Evolutionary conservation across 768 basidiomycete genomes (phyloP).

Genomic region (Galerina marginata): DNA sequence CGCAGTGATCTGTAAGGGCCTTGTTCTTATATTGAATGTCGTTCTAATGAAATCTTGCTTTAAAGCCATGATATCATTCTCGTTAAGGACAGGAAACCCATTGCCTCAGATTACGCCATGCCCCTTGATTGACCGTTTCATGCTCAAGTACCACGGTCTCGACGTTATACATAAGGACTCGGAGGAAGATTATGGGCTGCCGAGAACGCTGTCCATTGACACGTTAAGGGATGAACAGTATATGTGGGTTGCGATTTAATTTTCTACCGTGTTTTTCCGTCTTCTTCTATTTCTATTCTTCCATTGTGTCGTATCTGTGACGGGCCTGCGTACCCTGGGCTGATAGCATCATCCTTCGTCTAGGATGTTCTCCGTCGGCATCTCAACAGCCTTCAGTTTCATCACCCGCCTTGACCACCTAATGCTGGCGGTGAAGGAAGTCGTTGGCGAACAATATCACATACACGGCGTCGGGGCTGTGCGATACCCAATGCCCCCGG

Average conservation of each 20-base stretch:
- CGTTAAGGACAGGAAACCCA: constrained; percentile 73
- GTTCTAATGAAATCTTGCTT: background rate
- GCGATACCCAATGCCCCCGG: background rate
- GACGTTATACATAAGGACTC: constrained; percentile 73
- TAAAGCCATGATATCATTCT: constrained; percentile 76
- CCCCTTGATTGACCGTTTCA: constrained; percentile 59
- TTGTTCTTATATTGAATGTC: background rate
- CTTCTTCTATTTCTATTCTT: too few relatives aligned
- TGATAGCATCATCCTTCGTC: background rate
- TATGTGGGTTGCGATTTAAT: constrained; percentile 51
- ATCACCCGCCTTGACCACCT: constrained; percentile 76
- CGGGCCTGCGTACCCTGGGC: background rate
- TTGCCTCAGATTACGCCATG: constrained; percentile 89
- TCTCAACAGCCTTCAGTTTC: constrained; percentile 70
- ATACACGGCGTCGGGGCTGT: constrained; percentile 66
- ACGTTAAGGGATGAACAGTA: constrained; percentile 82
- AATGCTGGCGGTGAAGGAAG: constrained; percentile 83
- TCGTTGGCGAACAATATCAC: constrained; percentile 88
- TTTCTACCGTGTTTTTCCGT: background rate
- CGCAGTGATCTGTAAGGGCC: constrained; percentile 71
- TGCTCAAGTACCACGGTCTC: constrained; percentile 57
- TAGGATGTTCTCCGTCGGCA: constrained; percentile 75
- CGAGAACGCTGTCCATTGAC: constrained; percentile 70
- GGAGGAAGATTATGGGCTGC: constrained; percentile 78
- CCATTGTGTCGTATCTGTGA: too few relatives aligned